These are phyloP conservation scores for Camellia sinensis DNA, from an alignment of 148 eudicot species.

Conservation along the genomic window DNA sequence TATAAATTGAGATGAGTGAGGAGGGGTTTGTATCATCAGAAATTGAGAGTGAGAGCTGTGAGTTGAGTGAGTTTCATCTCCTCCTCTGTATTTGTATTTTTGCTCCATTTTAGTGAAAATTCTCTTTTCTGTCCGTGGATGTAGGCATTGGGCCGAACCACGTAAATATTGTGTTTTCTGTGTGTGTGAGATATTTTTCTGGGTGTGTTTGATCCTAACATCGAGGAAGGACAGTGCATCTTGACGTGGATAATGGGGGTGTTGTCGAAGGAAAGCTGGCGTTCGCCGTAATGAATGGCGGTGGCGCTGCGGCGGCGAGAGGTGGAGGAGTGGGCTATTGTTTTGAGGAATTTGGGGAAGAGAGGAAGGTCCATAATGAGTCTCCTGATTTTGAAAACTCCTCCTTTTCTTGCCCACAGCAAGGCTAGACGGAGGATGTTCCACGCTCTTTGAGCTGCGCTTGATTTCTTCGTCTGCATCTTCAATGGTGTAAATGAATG, in stretches of 20 bases:
- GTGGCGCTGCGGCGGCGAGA: neutral
- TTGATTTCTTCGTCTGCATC: constrained; percentile 38
- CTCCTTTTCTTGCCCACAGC: constrained; percentile 75
- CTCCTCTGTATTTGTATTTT: too few relatives aligned
- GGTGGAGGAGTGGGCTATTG: constrained; percentile 15
- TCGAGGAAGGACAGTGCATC: constrained; percentile 58
- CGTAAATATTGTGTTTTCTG: too few relatives aligned
- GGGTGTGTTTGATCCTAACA: too few relatives aligned
- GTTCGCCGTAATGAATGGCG: constrained; percentile 48
- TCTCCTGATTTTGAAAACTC: constrained; percentile 38
- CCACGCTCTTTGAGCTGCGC: constrained; percentile 55
- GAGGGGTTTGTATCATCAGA: too few relatives aligned
- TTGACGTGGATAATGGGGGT: constrained; percentile 63
- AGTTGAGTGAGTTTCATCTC: too few relatives aligned
- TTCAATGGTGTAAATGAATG: neutral
- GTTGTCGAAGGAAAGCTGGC: constrained; percentile 72
- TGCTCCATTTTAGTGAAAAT: too few relatives aligned
- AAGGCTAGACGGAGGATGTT: constrained; percentile 52
- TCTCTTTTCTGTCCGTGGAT: too few relatives aligned
- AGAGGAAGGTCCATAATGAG: constrained; percentile 37
- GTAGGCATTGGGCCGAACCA: too few relatives aligned
- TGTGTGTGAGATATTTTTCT: too few relatives aligned
- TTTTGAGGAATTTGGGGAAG: constrained; percentile 43
- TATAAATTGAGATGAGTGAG: too few relatives aligned
- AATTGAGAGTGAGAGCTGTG: too few relatives aligned